Conservation (phyloP, 768 basidiomycete species). For the Plicaturopsis crispa region DNA sequence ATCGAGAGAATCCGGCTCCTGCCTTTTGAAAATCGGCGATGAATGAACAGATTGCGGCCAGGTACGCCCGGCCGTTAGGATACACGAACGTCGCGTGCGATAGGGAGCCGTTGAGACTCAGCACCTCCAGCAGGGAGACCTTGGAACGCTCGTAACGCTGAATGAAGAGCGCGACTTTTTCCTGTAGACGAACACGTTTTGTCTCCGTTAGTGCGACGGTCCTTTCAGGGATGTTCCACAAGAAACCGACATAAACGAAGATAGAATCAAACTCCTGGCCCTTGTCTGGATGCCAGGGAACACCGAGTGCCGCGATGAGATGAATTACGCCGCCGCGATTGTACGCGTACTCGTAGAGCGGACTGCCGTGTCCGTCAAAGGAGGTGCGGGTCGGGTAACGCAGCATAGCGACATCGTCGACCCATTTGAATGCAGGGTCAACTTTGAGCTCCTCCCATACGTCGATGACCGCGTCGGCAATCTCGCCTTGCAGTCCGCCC, state of each 20-base stretch:
- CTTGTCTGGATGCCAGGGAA: constrained; percentile 19
- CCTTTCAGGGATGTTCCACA: constrained; percentile 17
- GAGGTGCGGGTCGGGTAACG: constrained; percentile 8
- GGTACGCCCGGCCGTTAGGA: constrained; percentile 1
- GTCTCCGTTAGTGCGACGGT: constrained; percentile 21
- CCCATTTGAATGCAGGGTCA: constrained; percentile 15
- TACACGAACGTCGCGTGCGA: constrained; percentile 26
- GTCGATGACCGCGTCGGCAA: constrained; percentile 8
- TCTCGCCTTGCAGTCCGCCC: constrained; percentile 12
- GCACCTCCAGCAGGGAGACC: constrained; percentile 8
- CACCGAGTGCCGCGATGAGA: constrained; percentile 8
- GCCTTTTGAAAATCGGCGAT: background rate
- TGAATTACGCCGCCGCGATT: constrained; percentile 9
- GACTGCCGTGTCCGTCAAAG: too few relatives aligned
- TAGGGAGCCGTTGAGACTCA: constrained; percentile 21
- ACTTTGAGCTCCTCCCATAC: constrained; percentile 4
- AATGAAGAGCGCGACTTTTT: constrained; percentile 10
- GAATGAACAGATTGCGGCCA: constrained; percentile 1
- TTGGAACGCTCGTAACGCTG: background rate
- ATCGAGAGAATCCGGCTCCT: background rate
- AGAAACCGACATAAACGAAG: constrained; percentile 21
- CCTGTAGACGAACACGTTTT: constrained; percentile 19
- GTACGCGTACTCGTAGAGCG: constrained; percentile 14
- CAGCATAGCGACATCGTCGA: constrained; percentile 23
- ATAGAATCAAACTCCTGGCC: constrained; percentile 14